Conservation (phyloP, 2,329 filamentous ascomycete species). For the Sporothrix inflata region DNA sequence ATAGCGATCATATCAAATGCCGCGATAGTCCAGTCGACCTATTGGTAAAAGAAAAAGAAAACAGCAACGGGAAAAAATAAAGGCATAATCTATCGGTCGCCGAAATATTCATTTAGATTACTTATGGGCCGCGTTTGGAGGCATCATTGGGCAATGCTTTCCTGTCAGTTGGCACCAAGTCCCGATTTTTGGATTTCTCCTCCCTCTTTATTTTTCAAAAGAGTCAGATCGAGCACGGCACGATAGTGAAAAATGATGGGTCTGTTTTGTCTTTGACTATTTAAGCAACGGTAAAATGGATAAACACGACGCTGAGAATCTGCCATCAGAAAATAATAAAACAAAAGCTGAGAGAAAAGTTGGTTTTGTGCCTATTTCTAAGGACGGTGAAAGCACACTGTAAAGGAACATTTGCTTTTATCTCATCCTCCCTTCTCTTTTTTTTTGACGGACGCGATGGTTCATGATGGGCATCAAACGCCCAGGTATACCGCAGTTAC, state of each 20-base stretch:
- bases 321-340: too few species aligned
- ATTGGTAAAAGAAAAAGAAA: neutral
- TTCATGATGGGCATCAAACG: neutral
- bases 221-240: too few species aligned
- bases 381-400: too few species aligned
- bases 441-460: too few species aligned
- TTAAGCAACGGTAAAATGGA: too few species aligned
- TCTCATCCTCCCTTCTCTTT: too few species aligned
- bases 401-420: too few species aligned
- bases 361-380: too few species aligned
- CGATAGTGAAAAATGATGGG: neutral
- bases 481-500: neutral
- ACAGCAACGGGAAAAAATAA: too few species aligned
- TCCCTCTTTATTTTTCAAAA: neutral
- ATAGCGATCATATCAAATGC: neutral
- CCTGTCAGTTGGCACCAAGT: neutral
- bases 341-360: too few species aligned
- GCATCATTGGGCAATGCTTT: neutral
- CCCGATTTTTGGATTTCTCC: neutral
- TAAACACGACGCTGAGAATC: too few species aligned
- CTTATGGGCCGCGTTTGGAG: neutral
- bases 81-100: constrained; percentile 19
- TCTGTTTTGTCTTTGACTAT: neutral
- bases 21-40: neutral
- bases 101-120: neutral